A percentile compares a stretch with the other conserved stretches of the same genome.
These are phyloP conservation scores for Capronia epimyces DNA, from an alignment of 2,329 filamentous ascomycete genomes.

Conservation along the genomic window DNA sequence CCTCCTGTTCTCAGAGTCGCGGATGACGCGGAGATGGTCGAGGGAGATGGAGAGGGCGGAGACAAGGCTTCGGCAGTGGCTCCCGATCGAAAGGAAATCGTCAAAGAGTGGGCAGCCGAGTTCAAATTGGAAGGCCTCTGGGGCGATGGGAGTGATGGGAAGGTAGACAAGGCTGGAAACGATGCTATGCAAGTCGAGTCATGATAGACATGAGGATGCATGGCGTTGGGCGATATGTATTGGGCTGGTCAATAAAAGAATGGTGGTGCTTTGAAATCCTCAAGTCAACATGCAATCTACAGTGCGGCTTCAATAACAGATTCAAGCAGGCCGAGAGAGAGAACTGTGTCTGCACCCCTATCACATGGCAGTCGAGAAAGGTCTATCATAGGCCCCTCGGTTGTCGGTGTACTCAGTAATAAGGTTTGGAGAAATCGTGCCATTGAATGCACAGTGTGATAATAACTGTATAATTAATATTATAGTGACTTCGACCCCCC, in stretches of 20 bases:
- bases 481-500: no score
- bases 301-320: no score
- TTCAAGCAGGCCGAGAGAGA: no score
- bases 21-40: constrained; percentile 34
- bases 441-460: no score
- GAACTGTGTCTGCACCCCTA: no score
- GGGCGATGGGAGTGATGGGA: constrained; percentile 54
- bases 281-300: no score
- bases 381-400: no score
- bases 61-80: constrained; percentile 44
- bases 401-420: no score
- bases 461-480: no score
- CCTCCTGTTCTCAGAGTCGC: constrained; percentile 62
- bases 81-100: constrained; percentile 75
- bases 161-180: background rate
- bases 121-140: constrained; percentile 92
- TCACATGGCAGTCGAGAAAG: no score
- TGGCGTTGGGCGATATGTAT: constrained; percentile 2
- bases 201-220: constrained; percentile 30
- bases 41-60: constrained; percentile 36
- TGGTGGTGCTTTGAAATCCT: no score
- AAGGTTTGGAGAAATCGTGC: no score
- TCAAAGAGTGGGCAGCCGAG: constrained; percentile 87
- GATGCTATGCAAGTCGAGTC: constrained; percentile 29
- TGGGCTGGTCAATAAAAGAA: background rate